Evolutionary conservation across 129 eudicot genomes (phyloP).

Genomic region (Lactuca sativa): DNA sequence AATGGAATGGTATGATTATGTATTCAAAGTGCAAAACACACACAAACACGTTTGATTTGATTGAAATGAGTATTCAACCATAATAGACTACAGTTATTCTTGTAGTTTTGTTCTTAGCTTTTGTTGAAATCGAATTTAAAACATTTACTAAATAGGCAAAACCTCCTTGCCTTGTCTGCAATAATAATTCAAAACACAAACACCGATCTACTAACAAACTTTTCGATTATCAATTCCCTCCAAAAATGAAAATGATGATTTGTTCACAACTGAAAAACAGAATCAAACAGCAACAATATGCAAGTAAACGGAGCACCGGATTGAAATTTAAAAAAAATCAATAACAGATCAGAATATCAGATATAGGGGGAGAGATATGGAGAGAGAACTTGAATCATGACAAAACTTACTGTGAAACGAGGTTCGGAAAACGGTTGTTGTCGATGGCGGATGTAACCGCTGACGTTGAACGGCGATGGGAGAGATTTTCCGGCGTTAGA

Average conservation of each 20-base stretch:
- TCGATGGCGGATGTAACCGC: background rate
- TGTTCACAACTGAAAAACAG: background rate
- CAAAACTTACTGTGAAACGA: constrained; percentile 17
- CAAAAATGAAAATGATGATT: background rate
- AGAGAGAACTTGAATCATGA: background rate
- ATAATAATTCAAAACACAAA: constrained; percentile 2
- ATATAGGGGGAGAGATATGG: background rate
- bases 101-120: background rate
- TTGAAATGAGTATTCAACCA: constrained; percentile 5
- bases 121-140: background rate
- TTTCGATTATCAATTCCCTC: background rate
- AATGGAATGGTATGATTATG: background rate
- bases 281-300: constrained; percentile 10
- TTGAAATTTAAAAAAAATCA: background rate
- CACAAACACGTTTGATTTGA: constrained; percentile 1
- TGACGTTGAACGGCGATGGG: constrained; percentile 15
- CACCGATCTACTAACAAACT: constrained; percentile 15
- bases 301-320: background rate
- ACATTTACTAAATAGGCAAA: background rate
- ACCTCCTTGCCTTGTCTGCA: constrained; percentile 8
- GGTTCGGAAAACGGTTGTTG: background rate
- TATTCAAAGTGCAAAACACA: background rate
- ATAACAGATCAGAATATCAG: background rate
- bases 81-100: constrained; percentile 9
- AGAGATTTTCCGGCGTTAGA: constrained; percentile 12